Evolutionary conservation across 306 rosid genomes (phyloP), one percentile per base, ranked within the genome.

Genomic region (Malus orientalis): DNA sequence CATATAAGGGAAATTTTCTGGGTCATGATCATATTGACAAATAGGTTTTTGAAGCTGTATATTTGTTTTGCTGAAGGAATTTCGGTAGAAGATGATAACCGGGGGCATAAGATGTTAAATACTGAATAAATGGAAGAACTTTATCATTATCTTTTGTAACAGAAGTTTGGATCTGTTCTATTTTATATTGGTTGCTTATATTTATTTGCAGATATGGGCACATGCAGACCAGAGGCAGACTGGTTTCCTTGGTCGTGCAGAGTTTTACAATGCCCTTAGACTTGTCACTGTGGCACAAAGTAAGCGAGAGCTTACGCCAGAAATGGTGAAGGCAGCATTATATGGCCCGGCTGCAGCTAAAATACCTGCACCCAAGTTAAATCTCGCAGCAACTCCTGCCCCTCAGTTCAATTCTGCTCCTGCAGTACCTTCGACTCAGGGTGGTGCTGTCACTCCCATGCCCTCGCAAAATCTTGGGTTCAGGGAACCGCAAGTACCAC

Each of bases 221-320:
- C 69, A 72, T 86, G 92, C 99, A 73, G 91, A 93, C 77, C 88
- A 59, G 81, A 87, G 89, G 78, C 94, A 93, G 74, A 89, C 88
- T 76, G 89, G 89, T 44, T 96, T 81, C 77, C 98, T 96, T 58
- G 97, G 97, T 54, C 89, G 91, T 54, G 82, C 88, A 5, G 99
- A 93, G 87, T 96, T 96, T 81, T 93, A 96, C 85, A 91, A 96
- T 88, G 98, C 98, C 69, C 99, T 96, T 80, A 93, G 86, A 78
- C 99, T 96, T 80, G 96, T 91, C 54, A 96, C 99, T n/a, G 98
- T 96, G 74, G 99, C 97, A 65, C 99, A 96, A 79, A 92, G 93
- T 81, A 95, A 88, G 84, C 91, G 96, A 44, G 97, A 93, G 40
- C 82, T 96, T 18, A 91, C 98, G 12, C 91, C 96, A 5, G 98